Percentiles rank a stretch among this genome's conserved stretches.
These are phyloP conservation scores for Trypanosoma lewisi DNA, from an alignment of 208 protist species.

Conservation along the genomic window DNA sequence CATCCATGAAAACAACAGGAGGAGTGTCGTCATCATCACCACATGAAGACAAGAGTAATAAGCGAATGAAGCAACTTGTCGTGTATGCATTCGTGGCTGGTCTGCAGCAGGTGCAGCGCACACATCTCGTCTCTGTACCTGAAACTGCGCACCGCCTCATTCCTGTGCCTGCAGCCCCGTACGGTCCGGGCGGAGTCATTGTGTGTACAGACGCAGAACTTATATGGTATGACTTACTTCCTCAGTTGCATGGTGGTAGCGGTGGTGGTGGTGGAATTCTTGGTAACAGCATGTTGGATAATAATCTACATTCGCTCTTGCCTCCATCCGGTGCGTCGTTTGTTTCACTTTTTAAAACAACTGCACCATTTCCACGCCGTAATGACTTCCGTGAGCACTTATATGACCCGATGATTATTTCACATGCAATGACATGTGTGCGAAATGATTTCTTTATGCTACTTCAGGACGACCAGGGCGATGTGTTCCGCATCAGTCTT, in stretches of 20 bases:
- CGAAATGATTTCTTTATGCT: slow-evolving; percentile 94
- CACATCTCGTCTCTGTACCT: slow-evolving; percentile 91
- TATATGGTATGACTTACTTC: slow-evolving; percentile 89
- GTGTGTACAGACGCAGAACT: slow-evolving; percentile 95
- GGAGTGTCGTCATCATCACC: background rate
- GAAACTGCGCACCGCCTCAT: slow-evolving; percentile 88
- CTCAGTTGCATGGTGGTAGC: slow-evolving; percentile 22
- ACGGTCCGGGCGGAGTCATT: slow-evolving; percentile 96
- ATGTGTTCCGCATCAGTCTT: slow-evolving; percentile 95
- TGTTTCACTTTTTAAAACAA: slow-evolving; percentile 71
- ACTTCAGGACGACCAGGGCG: slow-evolving; percentile 96
- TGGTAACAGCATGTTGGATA: slow-evolving; percentile 19
- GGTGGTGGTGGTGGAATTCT: slow-evolving; percentile 20
- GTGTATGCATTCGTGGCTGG: slow-evolving; percentile 98
- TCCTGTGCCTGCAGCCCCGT: slow-evolving; percentile 81
- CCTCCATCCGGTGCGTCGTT: slow-evolving; percentile 12
- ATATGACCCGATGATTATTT: slow-evolving; percentile 90
- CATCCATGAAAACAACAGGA: background rate
- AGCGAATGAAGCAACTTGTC: slow-evolving; percentile 33
- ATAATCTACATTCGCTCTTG: background rate
- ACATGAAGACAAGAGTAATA: background rate
- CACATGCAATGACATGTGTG: slow-evolving; percentile 73
- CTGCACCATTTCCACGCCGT: slow-evolving; percentile 70
- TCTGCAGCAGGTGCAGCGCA: slow-evolving; percentile 98
- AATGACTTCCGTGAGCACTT: slow-evolving; percentile 71